These are phyloP conservation scores for Penicillium sp. DNA, from an alignment of 2,329 filamentous ascomycete species.

Conservation along the genomic window DNA sequence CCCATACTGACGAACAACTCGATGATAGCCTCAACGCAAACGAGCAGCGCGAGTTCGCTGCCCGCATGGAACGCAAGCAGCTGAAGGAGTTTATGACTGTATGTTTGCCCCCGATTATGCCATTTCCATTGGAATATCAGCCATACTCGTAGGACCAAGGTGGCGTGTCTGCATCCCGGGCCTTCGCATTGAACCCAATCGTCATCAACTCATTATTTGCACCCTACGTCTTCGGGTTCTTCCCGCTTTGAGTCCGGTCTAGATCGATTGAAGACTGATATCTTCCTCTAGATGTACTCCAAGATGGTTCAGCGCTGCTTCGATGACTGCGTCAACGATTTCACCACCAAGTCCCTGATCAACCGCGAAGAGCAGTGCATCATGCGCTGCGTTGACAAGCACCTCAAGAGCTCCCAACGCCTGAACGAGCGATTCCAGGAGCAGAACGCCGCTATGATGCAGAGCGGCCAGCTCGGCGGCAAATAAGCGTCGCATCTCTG, in stretches of 20 bases:
- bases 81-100: constrained; percentile 99
- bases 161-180: not conserved
- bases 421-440: constrained; percentile 88
- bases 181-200: not conserved
- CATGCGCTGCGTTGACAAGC: constrained; percentile 93
- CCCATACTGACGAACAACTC: constrained; percentile 12
- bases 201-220: not conserved
- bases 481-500: constrained; percentile 19
- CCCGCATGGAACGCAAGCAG: constrained; percentile 96
- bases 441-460: constrained; percentile 70
- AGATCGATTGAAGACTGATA: not conserved
- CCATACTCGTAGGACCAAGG: no score
- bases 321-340: constrained; percentile 95
- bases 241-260: not conserved
- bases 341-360: constrained; percentile 93
- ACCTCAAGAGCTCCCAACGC: constrained; percentile 87
- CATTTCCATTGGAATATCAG: not conserved
- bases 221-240: not conserved
- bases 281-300: constrained; percentile 63
- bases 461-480: constrained; percentile 57
- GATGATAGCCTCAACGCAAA: constrained; percentile 65
- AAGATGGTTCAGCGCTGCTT: constrained; percentile 72
- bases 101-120: constrained; percentile 46
- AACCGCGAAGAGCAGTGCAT: constrained; percentile 89
- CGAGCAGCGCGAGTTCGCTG: constrained; percentile 91